Evolutionary conservation across 139 green algal genomes (phyloP), one percentile per base, ranked within the genome.

Genomic region (Haematococcus sp.): DNA sequence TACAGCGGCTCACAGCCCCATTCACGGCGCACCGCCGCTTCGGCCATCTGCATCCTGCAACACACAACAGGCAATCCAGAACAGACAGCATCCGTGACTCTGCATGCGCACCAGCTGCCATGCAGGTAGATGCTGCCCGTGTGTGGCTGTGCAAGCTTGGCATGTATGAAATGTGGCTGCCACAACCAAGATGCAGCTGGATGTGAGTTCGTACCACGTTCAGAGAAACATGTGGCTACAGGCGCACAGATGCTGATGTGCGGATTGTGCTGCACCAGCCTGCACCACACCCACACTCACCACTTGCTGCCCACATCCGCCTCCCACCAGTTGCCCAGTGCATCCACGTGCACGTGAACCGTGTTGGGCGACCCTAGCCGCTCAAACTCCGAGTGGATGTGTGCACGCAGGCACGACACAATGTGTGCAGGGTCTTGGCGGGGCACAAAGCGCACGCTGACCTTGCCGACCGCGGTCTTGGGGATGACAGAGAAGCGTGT

Each of bases 401-500:
- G 94, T 19, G 76, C 16, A 1, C 46, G 44, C 16, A 72, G 32
- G 33, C 64, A 65, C 31, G 28, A 15, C 19, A 85, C 30, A 30
- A 65, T 65, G 58, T 65, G 58, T 9, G 28, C 30, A 11, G 58
- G 58, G 58, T 65, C 64, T 79, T 92, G 88, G 49, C 86, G 70
- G 17, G 88, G 85, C 69, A 93, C 89, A 51, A 87, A 90, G 30
- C 89, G 83, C 4, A 93, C 77, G 52, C 75, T 85, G 54, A 98
- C 80, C 76, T 95, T 93, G 68, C 85, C 94, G 2, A 91, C 81
- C 4, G 86, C 93, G 3, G 76, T 80, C 74, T 88, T 78, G n/a
- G 95, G 95, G 56, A 98, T 95, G 33, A 98, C 91, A 25, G 86
- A 95, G 86, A 97, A 98, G 52, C 94, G 87, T 4, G 93, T 97